Percentiles rank a stretch among this genome's conserved stretches.
Evolutionary conservation across 495 filamentous ascomycete species (phyloP).

Genomic region (Aspergillus incahuasiensis): DNA sequence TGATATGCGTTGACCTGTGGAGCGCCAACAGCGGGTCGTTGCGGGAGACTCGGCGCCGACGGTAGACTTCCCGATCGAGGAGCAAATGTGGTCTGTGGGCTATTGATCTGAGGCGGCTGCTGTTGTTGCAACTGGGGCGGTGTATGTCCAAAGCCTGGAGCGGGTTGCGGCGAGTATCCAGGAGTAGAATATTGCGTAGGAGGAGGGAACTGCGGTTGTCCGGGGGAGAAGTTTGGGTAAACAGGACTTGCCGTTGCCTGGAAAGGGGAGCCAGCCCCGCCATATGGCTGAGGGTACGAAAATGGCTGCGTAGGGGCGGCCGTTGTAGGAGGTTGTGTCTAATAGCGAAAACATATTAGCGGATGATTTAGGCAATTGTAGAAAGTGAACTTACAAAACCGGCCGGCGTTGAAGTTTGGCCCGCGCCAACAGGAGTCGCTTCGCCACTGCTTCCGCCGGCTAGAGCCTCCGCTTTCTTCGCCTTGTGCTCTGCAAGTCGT

Average conservation of each 20-base stretch:
- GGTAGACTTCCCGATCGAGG: conserved; percentile 50
- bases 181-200: conserved; percentile 30
- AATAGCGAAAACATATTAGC: not conserved
- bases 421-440: conserved; percentile 53
- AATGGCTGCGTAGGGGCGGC: conserved; percentile 24
- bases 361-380: not conserved
- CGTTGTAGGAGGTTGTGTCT: conserved; percentile 29
- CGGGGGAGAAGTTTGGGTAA: conserved; percentile 35
- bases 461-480: conserved; percentile 58
- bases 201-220: conserved; percentile 30
- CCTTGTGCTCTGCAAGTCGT: conserved; percentile 75
- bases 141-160: conserved; percentile 26
- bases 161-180: conserved; percentile 41
- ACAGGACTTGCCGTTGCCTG: conserved; percentile 41
- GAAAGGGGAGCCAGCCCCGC: conserved; percentile 34
- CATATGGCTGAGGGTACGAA: conserved; percentile 38
- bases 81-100: conserved; percentile 38
- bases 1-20: conserved; percentile 53
- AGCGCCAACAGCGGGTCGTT: conserved; percentile 56
- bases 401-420: conserved; percentile 49
- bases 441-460: conserved; percentile 54
- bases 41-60: conserved; percentile 55
- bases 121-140: conserved; percentile 33
- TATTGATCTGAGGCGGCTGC: conserved; percentile 36
- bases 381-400: conserved; percentile 47